phyloP scores from a whole-genome alignment of 2,329 filamentous ascomycete genomes.

The Epicoccum nigrum region DNA sequence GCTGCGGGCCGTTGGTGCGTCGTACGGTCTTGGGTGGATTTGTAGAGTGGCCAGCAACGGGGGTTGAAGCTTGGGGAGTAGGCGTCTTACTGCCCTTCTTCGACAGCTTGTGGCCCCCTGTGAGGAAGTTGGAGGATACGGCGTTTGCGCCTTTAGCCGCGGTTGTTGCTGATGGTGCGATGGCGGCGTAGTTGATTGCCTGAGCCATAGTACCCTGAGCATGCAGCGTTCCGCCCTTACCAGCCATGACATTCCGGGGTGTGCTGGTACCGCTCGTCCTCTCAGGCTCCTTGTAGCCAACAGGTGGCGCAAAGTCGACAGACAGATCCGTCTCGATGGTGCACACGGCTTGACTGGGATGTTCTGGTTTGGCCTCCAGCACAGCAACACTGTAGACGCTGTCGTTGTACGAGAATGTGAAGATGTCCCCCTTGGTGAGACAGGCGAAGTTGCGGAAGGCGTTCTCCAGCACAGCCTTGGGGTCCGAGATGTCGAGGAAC shows the following conservation, averaged over 20 bases:
- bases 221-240: slow-evolving; percentile 75
- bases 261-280: slow-evolving; percentile 83
- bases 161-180: slow-evolving; percentile 76
- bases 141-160: slow-evolving; percentile 67
- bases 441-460: slow-evolving; percentile 96
- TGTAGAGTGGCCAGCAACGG: slow-evolving; percentile 63
- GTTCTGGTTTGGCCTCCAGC: slow-evolving; percentile 86
- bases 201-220: slow-evolving; percentile 94
- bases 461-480: slow-evolving; percentile 95
- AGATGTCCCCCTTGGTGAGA: slow-evolving; percentile 89
- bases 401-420: slow-evolving; percentile 97
- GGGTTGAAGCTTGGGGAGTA: slow-evolving; percentile 65
- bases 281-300: slow-evolving; percentile 91
- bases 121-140: slow-evolving; percentile 77
- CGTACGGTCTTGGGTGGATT: slow-evolving; percentile 51
- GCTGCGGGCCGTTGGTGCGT: slow-evolving; percentile 79
- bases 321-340: slow-evolving; percentile 96
- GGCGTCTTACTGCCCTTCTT: slow-evolving; percentile 81
- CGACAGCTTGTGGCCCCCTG: slow-evolving; percentile 79
- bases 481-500: slow-evolving; percentile 96
- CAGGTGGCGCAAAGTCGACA: slow-evolving; percentile 91
- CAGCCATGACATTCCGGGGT: slow-evolving; percentile 71
- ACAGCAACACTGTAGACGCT: slow-evolving; percentile 92
- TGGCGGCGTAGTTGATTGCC: slow-evolving; percentile 93
- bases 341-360: slow-evolving; percentile 82